Evolutionary conservation across 140 eudicot genomes (phyloP).

Genomic region (Flaveria floridana): DNA sequence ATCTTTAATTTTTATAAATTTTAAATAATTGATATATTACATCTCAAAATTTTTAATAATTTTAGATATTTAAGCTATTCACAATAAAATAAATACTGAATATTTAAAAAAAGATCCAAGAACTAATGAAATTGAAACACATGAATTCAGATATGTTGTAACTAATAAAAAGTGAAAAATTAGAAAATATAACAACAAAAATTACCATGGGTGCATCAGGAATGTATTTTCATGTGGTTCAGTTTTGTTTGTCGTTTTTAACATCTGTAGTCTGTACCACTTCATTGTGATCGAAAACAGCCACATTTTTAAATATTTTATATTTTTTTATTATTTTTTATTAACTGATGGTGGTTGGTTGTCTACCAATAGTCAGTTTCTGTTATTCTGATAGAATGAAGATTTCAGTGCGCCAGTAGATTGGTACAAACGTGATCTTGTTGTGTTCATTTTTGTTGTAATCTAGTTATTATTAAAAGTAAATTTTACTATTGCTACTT

Average conservation of each 20-base stretch:
- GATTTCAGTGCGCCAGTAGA: not conserved
- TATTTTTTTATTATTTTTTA: not conserved
- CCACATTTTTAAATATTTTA: not conserved
- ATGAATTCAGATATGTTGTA: too few relatives aligned
- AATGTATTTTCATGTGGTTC: not conserved
- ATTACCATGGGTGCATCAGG: not conserved
- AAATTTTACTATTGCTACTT: too few relatives aligned
- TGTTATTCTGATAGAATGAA: not conserved
- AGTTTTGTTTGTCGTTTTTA: not conserved
- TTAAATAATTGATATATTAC: too few relatives aligned
- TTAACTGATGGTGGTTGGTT: slow-evolving; percentile 1
- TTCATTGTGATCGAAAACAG: too few relatives aligned
- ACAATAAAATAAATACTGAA: too few relatives aligned
- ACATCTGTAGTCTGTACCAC: not conserved
- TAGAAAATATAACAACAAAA: not conserved
- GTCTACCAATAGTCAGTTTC: not conserved
- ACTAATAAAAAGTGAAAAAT: not conserved
- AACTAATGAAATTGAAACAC: too few relatives aligned
- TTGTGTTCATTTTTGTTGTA: too few relatives aligned
- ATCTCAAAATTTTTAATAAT: too few relatives aligned
- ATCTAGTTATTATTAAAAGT: too few relatives aligned
- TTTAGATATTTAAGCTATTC: too few relatives aligned
- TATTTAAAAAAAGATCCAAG: too few relatives aligned
- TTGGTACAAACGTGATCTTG: not conserved
- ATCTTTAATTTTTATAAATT: too few relatives aligned